Base-by-base conservation (phyloP, 2,329 filamentous ascomycete genomes). In the Fusarium devonianum region DNA sequence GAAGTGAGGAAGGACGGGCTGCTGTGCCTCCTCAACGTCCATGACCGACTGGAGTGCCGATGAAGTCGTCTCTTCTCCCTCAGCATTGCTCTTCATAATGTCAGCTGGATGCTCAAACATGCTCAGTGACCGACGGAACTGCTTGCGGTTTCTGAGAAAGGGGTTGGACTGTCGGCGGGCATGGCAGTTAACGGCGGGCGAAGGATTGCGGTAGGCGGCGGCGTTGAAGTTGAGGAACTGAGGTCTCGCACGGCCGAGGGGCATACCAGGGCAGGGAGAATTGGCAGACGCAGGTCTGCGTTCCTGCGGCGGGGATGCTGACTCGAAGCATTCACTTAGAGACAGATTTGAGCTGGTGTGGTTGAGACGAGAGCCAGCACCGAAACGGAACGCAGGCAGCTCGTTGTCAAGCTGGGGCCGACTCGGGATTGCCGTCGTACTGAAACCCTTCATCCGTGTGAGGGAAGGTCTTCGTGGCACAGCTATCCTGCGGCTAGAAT, bases 71-170 rank as follows among this genome's bases (percentile, higher is more conserved):
- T 75, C 71, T 9, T 82, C 82, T 34, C 85, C 83, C 58, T 87
- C 71, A 2, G 69, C 78, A 70, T 92, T 91, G 46, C 86, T 79
- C 73, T 90, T 91, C 77, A 96, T 89, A 45, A 97, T 80, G 68
- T 97, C 94, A 60, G 84, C 89, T 4, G 92, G 89, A 69, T 89
- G 86, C 75, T 97, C 93, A 73, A 96, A 99, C 94, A 99, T 99
- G 81, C 94, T 97, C 67, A 97, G 77, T 17, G 93, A 96, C 60
- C 94, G 86, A 53, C 94, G 87, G 67, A 93, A 93, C 70, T 94
- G 90, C 68, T 96, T 96, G 60, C 92, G 84, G 33, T 89, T 89
- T 54, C 91, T 85, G 64, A 85, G 77, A 60, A 89, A 83, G 47
- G 82, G 88, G 70, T 86, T 92, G 37, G 83, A 88, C 53, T 77